A percentile compares a stretch with the other conserved stretches of the same genome.
phyloP scores from a whole-genome alignment of 2,329 filamentous ascomycete genomes.

The Penicillium capsulatum region DNA sequence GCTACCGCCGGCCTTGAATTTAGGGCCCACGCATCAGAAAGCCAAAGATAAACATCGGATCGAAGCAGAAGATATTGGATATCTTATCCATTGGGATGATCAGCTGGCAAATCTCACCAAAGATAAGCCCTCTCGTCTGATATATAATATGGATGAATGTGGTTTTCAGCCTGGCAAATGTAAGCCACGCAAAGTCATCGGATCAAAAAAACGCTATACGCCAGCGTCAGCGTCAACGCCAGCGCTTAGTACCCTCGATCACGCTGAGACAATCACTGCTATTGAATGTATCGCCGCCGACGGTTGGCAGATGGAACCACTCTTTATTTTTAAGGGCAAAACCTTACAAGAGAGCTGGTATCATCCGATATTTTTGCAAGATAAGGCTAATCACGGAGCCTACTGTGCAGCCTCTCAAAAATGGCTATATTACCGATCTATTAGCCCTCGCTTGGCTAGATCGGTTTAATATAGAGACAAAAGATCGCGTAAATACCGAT shows the following conservation, averaged over 20 bases:
- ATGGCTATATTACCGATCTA: too few relatives aligned
- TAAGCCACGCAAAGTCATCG: background rate
- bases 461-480: too few relatives aligned
- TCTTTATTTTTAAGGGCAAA: background rate
- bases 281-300: slow-evolving; percentile 1
- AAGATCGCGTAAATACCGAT: too few relatives aligned
- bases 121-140: background rate
- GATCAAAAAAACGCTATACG: too few relatives aligned
- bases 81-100: too few relatives aligned
- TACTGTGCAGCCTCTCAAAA: too few relatives aligned
- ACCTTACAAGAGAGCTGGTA: background rate
- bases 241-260: background rate
- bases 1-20: background rate
- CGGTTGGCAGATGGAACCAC: background rate
- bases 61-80: too few relatives aligned
- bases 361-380: too few relatives aligned
- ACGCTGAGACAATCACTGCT: background rate
- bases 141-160: slow-evolving; percentile 7
- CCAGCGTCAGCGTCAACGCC: too few relatives aligned
- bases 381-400: too few relatives aligned
- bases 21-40: background rate
- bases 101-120: background rate
- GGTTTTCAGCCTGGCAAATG: slow-evolving; percentile 3
- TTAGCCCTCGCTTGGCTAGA: too few relatives aligned
- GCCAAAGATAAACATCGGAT: too few relatives aligned